These are phyloP conservation scores for Rhododendron kiyosumense DNA, from an alignment of 148 eudicot genomes.

Conservation along the genomic window DNA sequence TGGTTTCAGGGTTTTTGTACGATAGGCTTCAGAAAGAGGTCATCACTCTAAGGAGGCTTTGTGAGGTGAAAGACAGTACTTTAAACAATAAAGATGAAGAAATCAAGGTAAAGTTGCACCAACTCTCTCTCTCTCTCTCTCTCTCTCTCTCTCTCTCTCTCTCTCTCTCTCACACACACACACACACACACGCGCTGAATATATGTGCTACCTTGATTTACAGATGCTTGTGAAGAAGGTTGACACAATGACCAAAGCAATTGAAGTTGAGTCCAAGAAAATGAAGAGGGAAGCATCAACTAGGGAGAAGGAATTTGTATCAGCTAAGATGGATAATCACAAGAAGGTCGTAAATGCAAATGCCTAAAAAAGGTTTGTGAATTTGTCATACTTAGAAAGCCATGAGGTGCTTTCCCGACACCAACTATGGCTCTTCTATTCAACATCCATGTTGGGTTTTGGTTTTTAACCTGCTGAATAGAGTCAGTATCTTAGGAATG, in stretches of 20 bases:
- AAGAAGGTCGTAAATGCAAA: conserved; percentile 31
- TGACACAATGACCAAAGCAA: conserved; percentile 60
- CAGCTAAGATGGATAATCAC: conserved; percentile 38
- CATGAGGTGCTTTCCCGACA: neutral
- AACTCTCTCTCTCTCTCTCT: neutral
- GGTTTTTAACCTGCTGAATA: neutral
- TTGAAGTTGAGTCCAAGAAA: conserved; percentile 72
- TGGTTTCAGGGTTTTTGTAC: conserved; percentile 83
- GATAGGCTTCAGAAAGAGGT: conserved; percentile 92
- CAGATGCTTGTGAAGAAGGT: conserved; percentile 73
- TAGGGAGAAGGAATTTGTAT: conserved; percentile 34
- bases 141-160: neutral
- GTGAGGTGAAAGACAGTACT: conserved; percentile 51
- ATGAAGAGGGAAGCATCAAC: conserved; percentile 49
- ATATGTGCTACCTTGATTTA: conserved; percentile 4
- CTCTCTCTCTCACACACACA: neutral
- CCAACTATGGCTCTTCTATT: neutral
- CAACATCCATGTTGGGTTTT: neutral
- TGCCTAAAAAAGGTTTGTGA: conserved; percentile 45
- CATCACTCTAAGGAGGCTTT: conserved; percentile 53
- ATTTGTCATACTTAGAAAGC: neutral
- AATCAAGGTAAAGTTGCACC: conserved; percentile 50
- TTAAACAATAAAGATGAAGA: conserved; percentile 70
- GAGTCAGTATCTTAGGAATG: neutral
- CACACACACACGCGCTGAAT: neutral